Evolutionary conservation across 2,329 filamentous ascomycete genomes (phyloP), one percentile per base, ranked within the genome.

Genomic region (Phialophora tarda): DNA sequence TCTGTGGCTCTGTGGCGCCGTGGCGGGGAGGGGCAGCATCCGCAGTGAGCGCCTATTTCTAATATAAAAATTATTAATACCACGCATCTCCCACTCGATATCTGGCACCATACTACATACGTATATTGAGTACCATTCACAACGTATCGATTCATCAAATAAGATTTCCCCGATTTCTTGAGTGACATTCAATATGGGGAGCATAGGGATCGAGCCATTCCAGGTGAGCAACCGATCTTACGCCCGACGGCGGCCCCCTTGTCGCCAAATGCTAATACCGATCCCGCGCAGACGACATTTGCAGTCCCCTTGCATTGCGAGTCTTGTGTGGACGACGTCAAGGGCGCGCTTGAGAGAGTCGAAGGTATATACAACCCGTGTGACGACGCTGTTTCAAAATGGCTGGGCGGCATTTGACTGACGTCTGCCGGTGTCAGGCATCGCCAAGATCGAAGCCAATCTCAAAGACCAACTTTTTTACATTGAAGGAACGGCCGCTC

Each of bases 301-400:
- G 93, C 94, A 70, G 95, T 98, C 73, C 93, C 93, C 63, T 89
- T 98, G 83, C 92, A 89, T 80, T 98, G 95, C 82, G 90, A 96
- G 74, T 84, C 86, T 75, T 98, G 95, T 82, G 88, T 97, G 78
- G 90, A 93, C 78, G 89, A 92, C 74, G 89, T 99, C 77, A 92
- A 92, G 74, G 86, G 86, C 70, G 89, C 92, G 56, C 82, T 98
- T 59, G 86, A 90, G 78, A 88, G 90, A 75, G 81, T 98, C 51
- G 84, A 87, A 74, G 87, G 87, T 88, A 53, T 14, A 17, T 5
- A 11, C 10, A 34, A 21, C 17, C 14, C 21, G 34, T 38, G 48
- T 82, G 75, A 72, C 66, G 75, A 72, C 66, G 38, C 48, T 34
- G 47, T 30, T 53, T 62, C 47, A 55, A 55, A 44, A 30, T 28